Percentiles rank a stretch among this genome's conserved stretches.
These are phyloP conservation scores for Diospyros lotus DNA, from an alignment of 148 eudicot species.

Conservation along the genomic window DNA sequence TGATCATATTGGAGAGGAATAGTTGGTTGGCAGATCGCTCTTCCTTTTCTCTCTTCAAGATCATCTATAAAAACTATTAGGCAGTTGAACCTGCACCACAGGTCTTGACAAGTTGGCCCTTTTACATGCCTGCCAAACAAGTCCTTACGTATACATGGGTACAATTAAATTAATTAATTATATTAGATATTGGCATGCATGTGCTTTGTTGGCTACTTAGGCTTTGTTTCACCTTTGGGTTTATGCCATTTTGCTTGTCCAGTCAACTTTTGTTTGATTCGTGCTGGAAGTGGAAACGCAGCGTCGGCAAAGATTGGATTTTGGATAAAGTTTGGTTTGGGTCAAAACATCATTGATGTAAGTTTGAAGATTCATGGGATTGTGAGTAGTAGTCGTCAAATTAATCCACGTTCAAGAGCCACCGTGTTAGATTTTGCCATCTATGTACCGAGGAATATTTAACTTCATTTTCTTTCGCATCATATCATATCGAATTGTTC, in stretches of 20 bases:
- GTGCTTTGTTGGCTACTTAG: no score
- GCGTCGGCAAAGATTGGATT: not conserved
- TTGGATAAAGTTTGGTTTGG: not conserved
- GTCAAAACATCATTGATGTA: slow-evolving; percentile 2
- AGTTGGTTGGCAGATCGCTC: not conserved
- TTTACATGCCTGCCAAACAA: no score
- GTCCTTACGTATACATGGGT: no score
- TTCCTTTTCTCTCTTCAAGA: not conserved
- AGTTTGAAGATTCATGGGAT: not conserved
- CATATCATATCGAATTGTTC: not conserved
- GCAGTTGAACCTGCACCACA: no score
- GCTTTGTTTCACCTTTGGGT: not conserved
- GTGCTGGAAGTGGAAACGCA: not conserved
- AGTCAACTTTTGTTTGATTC: not conserved
- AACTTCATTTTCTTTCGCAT: not conserved
- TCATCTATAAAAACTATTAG: no score
- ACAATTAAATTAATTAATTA: no score
- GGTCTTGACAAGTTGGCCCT: no score
- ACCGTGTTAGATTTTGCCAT: not conserved
- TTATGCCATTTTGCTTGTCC: not conserved
- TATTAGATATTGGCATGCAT: no score
- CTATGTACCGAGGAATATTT: not conserved
- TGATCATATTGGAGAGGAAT: not conserved
- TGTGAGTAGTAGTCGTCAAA: not conserved
- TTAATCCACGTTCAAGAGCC: not conserved